These are phyloP conservation scores for Psidium friedrichsthalianum DNA, from an alignment of 345 rosid genomes.

Conservation along the genomic window DNA sequence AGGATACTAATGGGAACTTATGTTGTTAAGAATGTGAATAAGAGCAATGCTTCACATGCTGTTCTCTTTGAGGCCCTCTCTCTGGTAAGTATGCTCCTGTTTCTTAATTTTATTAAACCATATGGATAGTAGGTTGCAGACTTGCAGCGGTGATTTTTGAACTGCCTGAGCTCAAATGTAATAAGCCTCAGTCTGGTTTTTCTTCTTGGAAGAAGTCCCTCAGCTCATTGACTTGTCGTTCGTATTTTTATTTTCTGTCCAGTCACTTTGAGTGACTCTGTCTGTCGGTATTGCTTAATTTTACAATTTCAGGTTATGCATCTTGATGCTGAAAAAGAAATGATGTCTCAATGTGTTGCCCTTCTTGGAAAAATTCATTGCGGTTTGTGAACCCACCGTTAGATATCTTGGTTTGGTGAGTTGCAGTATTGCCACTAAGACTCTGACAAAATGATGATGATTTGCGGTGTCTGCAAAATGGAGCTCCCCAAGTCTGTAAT, in stretches of 20 bases:
- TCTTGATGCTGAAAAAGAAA: constrained; percentile 99
- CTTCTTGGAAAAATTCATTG: constrained; percentile 95
- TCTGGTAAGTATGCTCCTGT: constrained; percentile 37
- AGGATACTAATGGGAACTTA: constrained; percentile 98
- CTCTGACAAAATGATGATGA: not conserved
- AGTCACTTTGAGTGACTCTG: not conserved
- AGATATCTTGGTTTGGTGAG: constrained; percentile 98
- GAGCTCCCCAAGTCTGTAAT: not conserved
- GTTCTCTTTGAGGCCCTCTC: constrained; percentile 99
- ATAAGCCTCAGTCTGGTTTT: not conserved
- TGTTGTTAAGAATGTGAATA: constrained; percentile 97
- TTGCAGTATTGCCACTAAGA: constrained; percentile 1
- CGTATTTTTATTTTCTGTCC: not conserved
- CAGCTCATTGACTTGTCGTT: not conserved
- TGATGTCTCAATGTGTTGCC: constrained; percentile 99
- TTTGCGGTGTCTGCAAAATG: not conserved
- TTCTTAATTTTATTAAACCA: not conserved
- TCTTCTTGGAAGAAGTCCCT: not conserved
- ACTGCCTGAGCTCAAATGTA: not conserved
- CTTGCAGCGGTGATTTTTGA: not conserved
- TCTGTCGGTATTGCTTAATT: not conserved
- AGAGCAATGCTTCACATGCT: constrained; percentile 56
- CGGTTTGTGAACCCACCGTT: constrained; percentile 98
- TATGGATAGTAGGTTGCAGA: not conserved
- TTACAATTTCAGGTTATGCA: constrained; percentile 72